These are phyloP conservation scores for Globisporangium barbulae DNA, from an alignment of 352 stramenopile genomes.

Conservation along the genomic window DNA sequence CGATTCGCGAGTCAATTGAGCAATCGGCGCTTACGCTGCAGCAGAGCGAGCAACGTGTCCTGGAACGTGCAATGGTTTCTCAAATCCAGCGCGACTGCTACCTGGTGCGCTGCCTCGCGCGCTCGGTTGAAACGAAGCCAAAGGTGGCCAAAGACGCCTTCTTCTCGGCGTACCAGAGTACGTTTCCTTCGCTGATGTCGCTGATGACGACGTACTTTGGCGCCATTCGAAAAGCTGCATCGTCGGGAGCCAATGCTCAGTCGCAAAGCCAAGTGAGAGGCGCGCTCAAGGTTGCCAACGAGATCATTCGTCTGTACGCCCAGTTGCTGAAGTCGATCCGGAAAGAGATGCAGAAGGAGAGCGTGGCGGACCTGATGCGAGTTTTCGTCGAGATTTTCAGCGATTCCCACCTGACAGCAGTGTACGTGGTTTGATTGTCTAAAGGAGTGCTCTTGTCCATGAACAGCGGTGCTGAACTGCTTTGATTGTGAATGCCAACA, in stretches of 20 bases:
- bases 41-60: constrained; percentile 68
- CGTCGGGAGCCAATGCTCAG: constrained; percentile 19
- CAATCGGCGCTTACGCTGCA: constrained; percentile 62
- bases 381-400: constrained; percentile 83
- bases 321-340: constrained; percentile 78
- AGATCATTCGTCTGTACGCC: constrained; percentile 72
- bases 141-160: constrained; percentile 78
- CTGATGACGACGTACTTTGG: constrained; percentile 71
- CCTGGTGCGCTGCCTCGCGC: constrained; percentile 61
- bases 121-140: constrained; percentile 68
- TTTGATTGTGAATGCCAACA: constrained; percentile 18
- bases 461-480: neutral
- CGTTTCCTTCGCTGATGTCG: constrained; percentile 56
- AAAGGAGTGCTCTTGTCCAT: neutral
- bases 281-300: constrained; percentile 74
- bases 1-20: constrained; percentile 70
- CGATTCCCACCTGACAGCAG: constrained; percentile 53
- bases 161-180: constrained; percentile 52
- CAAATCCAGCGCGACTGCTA: constrained; percentile 73
- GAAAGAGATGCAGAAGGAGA: constrained; percentile 81
- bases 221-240: constrained; percentile 50
- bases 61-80: constrained; percentile 58
- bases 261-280: constrained; percentile 51
- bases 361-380: constrained; percentile 63
- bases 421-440: constrained; percentile 36